phyloP scores from a whole-genome alignment of 371 early-diverging fungal genomes.

The Haplosporangium sp. region DNA sequence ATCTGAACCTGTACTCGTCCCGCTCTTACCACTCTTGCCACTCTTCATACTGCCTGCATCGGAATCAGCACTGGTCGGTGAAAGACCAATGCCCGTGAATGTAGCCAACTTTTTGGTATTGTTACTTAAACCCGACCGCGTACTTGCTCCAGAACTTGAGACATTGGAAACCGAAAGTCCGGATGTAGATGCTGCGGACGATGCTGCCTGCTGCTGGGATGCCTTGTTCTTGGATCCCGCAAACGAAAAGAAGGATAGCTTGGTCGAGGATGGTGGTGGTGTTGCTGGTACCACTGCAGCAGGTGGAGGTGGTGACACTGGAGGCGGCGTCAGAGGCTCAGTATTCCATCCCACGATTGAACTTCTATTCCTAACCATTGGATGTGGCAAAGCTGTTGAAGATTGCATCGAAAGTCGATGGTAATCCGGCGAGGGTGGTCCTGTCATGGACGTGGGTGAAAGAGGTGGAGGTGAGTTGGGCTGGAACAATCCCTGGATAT shows the following conservation, averaged over 20 bases:
- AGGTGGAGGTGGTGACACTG: slow-evolving; percentile 30
- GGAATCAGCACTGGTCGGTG: slow-evolving; percentile 2
- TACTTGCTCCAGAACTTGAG: slow-evolving; percentile 29
- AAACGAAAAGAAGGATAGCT: slow-evolving; percentile 43
- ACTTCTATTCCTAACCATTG: slow-evolving; percentile 28
- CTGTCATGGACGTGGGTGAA: slow-evolving; percentile 31
- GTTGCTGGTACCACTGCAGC: slow-evolving; percentile 11
- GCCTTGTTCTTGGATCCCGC: slow-evolving; percentile 32
- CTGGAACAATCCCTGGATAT: slow-evolving; percentile 37
- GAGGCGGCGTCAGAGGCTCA: slow-evolving; percentile 44
- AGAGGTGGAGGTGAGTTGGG: slow-evolving; percentile 37
- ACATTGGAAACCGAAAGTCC: slow-evolving; percentile 3
- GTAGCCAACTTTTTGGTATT: slow-evolving; percentile 12
- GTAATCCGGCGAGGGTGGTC: slow-evolving; percentile 39
- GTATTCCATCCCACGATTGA: slow-evolving; percentile 40
- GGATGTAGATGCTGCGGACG: too few species aligned
- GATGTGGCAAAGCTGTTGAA: slow-evolving; percentile 35
- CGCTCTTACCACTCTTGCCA: slow-evolving; percentile 29
- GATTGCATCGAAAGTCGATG: slow-evolving; percentile 31
- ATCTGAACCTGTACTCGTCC: slow-evolving; percentile 22
- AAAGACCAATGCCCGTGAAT: slow-evolving; percentile 12
- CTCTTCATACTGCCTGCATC: slow-evolving; percentile 21
- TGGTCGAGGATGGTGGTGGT: slow-evolving; percentile 15
- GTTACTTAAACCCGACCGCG: slow-evolving; percentile 18
- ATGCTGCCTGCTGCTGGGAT: too few species aligned